Evolutionary conservation across 441 rosid species (phyloP).

Genomic region (Corymbia calophylla): DNA sequence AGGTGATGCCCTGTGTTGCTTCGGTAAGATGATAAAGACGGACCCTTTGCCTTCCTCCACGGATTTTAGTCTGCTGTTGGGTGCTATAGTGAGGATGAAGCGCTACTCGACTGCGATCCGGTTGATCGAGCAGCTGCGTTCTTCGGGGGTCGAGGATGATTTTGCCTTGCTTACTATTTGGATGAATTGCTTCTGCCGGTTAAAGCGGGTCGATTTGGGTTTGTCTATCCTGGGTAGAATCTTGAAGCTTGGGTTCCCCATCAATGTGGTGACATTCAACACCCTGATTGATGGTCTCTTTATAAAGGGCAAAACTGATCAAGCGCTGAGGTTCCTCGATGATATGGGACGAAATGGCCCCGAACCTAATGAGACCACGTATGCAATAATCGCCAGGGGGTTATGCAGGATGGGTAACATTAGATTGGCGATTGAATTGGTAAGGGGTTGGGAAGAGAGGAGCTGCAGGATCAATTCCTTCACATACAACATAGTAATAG

Average conservation of each 20-base stretch:
- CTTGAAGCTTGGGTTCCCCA: background rate
- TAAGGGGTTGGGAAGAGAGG: background rate
- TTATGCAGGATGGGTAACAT: background rate
- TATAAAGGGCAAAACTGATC: background rate
- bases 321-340: background rate
- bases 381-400: background rate
- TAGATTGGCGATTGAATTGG: background rate
- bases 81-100: background rate
- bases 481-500: background rate
- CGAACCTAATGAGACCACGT: background rate
- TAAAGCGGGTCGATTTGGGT: background rate
- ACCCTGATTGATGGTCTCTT: background rate
- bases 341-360: background rate
- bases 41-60: background rate
- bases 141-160: background rate
- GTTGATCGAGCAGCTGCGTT: background rate
- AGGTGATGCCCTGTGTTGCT: background rate
- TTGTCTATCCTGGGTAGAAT: background rate
- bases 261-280: background rate
- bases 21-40: background rate
- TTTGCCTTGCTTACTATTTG: background rate
- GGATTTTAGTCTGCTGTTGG: background rate
- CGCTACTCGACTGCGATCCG: background rate
- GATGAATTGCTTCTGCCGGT: background rate
- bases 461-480: background rate